These are phyloP conservation scores for Capsicum pubescens DNA, from an alignment of 257 asterid species.

Conservation along the genomic window DNA sequence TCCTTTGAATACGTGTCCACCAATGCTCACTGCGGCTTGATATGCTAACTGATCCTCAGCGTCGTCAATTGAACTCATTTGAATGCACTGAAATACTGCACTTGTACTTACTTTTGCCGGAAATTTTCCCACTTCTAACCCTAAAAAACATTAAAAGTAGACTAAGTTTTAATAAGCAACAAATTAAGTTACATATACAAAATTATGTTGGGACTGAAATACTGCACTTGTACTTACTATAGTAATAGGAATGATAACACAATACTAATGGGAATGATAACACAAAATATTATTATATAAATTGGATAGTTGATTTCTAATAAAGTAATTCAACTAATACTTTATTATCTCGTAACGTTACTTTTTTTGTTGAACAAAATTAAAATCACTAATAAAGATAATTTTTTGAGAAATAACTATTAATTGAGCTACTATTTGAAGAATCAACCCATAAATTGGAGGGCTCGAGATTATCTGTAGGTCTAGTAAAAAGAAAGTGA, in stretches of 20 bases:
- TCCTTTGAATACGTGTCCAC: conserved; percentile 91
- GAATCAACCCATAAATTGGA: not conserved
- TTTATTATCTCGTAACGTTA: not conserved
- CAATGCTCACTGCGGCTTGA: conserved; percentile 84
- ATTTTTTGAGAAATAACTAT: not conserved
- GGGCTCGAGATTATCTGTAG: conserved; percentile 6
- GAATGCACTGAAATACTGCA: conserved; percentile 83
- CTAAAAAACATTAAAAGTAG: conserved; percentile 40
- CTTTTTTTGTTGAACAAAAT: not conserved
- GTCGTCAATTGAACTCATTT: conserved; percentile 76
- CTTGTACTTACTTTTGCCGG: conserved; percentile 79
- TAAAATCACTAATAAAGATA: not conserved
- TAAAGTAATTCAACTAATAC: not conserved
- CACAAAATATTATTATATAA: not conserved
- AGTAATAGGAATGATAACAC: not conserved
- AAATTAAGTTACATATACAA: not conserved
- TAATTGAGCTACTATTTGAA: no score
- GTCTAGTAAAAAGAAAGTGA: conserved; percentile 22
- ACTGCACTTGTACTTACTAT: no score
- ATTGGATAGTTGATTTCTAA: not conserved
- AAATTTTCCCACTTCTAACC: conserved; percentile 81
- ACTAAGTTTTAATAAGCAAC: not conserved
- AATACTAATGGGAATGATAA: not conserved
- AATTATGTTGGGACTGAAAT: not conserved
- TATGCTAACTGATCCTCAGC: conserved; percentile 80